phyloP scores from a whole-genome alignment of 2,329 filamentous ascomycete genomes.

The Tympanopsis confertula region DNA sequence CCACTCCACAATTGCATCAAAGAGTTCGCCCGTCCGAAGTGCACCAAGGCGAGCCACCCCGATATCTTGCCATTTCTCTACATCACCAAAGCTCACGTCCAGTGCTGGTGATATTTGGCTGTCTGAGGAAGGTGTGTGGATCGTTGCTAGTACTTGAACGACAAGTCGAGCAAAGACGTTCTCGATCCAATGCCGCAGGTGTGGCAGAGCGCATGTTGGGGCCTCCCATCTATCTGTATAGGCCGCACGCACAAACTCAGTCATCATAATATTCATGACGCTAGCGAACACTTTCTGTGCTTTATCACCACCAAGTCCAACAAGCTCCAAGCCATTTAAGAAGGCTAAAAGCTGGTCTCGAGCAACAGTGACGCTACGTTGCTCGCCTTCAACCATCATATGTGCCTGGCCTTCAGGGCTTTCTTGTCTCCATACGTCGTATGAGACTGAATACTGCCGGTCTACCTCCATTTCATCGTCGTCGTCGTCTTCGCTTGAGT shows the following conservation, averaged over 20 bases:
- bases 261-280: conserved; percentile 44
- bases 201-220: conserved; percentile 29
- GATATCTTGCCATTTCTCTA: conserved; percentile 41
- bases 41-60: conserved; percentile 40
- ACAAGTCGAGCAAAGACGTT: conserved; percentile 38
- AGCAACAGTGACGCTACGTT: conserved; percentile 12
- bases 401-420: conserved; percentile 3
- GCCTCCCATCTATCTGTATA: conserved; percentile 45
- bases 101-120: conserved; percentile 11
- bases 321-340: conserved; percentile 30
- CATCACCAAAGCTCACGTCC: conserved; percentile 23
- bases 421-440: conserved; percentile 20
- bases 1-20: conserved; percentile 52
- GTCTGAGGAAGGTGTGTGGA: conserved; percentile 13
- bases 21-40: conserved; percentile 41
- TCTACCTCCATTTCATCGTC: conserved; percentile 24
- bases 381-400: conserved; percentile 5
- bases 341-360: conserved; percentile 22
- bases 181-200: conserved; percentile 41
- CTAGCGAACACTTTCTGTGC: conserved; percentile 44
- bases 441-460: conserved; percentile 18
- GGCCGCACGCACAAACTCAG: conserved; percentile 39
- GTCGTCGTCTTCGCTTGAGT: conserved; percentile 6
- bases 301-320: conserved; percentile 40
- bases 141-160: conserved; percentile 30